Percentiles rank a stretch among this genome's conserved stretches.
These are phyloP conservation scores for Hyaloscypha variabilis DNA, from an alignment of 495 filamentous ascomycete species.

Conservation along the genomic window DNA sequence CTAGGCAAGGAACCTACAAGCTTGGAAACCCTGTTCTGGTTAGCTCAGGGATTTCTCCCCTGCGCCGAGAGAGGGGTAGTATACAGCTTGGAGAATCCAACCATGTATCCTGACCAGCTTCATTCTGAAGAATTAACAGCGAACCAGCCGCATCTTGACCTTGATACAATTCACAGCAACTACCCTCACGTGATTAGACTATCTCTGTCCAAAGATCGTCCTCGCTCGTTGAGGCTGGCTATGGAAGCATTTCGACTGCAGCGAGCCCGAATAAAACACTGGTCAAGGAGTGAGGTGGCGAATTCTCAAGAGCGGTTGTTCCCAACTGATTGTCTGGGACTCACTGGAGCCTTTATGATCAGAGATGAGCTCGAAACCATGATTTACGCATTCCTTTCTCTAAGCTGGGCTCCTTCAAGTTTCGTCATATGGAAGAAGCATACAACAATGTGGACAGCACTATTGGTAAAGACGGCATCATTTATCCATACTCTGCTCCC, in stretches of 20 bases:
- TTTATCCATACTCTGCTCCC: background rate
- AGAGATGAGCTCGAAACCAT: background rate
- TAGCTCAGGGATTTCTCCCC: background rate
- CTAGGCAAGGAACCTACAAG: background rate
- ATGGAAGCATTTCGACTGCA: background rate
- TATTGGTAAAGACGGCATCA: background rate
- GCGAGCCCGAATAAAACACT: background rate
- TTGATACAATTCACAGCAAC: background rate
- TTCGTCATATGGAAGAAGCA: background rate
- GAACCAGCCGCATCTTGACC: background rate
- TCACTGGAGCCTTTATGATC: background rate
- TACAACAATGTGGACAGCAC: background rate
- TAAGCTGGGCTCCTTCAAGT: background rate
- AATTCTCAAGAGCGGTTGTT: background rate
- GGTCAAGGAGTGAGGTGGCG: background rate
- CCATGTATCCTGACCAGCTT: background rate
- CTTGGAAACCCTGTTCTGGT: background rate
- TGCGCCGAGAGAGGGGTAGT: background rate
- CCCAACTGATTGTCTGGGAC: background rate
- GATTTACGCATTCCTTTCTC: background rate
- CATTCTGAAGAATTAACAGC: background rate
- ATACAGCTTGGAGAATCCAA: slow-evolving; percentile 2
- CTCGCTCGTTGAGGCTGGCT: background rate
- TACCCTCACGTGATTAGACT: background rate
- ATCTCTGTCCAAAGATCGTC: background rate